Evolutionary conservation across 192 early-diverging fungal genomes (phyloP).

Genomic region (Radiomyces spectabilis): DNA sequence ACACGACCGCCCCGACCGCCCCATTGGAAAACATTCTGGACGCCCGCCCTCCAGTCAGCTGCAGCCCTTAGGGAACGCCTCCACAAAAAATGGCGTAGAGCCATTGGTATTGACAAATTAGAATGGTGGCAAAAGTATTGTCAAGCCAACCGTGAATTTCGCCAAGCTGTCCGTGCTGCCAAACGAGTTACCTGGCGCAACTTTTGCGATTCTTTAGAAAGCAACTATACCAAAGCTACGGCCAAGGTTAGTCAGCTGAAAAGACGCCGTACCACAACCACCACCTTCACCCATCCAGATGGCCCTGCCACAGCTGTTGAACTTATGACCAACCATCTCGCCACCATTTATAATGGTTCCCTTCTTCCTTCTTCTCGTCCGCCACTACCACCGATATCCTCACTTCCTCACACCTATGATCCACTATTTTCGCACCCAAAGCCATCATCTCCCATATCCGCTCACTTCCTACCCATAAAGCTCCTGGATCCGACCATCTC

Average conservation of each 20-base stretch:
- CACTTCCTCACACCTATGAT: too few relatives aligned
- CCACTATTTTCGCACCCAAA: not conserved
- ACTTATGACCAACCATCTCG: slow-evolving; percentile 9
- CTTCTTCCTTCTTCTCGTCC: not conserved
- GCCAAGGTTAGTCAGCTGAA: not conserved
- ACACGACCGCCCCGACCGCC: too few relatives aligned
- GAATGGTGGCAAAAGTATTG: too few relatives aligned
- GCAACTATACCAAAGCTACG: not conserved
- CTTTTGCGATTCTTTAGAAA: not conserved
- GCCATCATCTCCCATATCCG: not conserved
- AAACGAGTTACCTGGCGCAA: not conserved
- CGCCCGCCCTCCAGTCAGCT: too few relatives aligned
- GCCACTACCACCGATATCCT: not conserved
- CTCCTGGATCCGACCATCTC: slow-evolving; percentile 12
- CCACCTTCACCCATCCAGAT: slow-evolving; percentile 8
- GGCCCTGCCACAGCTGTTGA: not conserved
- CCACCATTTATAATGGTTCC: not conserved
- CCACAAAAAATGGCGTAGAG: too few relatives aligned
- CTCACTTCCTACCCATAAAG: slow-evolving; percentile 3
- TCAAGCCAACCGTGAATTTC: not conserved
- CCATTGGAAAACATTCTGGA: too few relatives aligned
- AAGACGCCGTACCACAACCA: not conserved
- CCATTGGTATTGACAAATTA: too few relatives aligned
- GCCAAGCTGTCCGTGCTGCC: not conserved
- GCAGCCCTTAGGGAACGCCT: too few relatives aligned